Conservation (phyloP, 495 filamentous ascomycete genomes). For the Acidomyces sp. region DNA sequence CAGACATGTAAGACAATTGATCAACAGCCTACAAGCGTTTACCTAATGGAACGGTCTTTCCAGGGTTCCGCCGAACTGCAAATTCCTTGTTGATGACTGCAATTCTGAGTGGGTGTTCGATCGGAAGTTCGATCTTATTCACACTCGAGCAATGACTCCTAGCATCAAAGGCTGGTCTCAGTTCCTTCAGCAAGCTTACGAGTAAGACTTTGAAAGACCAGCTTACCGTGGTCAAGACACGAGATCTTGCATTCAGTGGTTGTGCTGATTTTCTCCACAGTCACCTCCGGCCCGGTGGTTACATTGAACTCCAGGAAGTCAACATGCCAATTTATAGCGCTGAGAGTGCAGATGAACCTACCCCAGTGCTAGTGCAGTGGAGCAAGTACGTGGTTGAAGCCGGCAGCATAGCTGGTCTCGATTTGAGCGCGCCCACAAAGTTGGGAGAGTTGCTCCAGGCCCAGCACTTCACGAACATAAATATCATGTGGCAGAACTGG, state of each 20-base stretch:
- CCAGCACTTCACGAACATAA: no score
- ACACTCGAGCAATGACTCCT: conserved; percentile 23
- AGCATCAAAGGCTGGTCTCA: conserved; percentile 24
- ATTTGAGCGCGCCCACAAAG: no score
- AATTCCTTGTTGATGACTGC: conserved; percentile 25
- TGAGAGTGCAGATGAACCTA: no score
- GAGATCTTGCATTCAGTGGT: no score
- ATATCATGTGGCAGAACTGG: not conserved
- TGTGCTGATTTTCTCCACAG: no score
- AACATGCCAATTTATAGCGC: no score
- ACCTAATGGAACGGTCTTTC: no score
- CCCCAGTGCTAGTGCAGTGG: not conserved
- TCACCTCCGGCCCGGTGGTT: no score
- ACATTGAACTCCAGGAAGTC: not conserved
- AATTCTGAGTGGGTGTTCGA: conserved; percentile 25
- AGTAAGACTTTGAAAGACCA: not conserved
- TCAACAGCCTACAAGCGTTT: no score
- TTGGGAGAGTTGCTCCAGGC: no score
- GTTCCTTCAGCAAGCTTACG: conserved; percentile 18
- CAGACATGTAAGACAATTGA: no score
- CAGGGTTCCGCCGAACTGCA: conserved; percentile 27
- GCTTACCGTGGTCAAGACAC: not conserved
- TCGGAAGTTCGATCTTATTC: conserved; percentile 27
- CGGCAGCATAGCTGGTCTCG: no score
- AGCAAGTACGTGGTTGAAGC: not conserved